These are phyloP conservation scores for Bocquillonia castaneifolia DNA, from an alignment of 441 rosid genomes.

Conservation along the genomic window DNA sequence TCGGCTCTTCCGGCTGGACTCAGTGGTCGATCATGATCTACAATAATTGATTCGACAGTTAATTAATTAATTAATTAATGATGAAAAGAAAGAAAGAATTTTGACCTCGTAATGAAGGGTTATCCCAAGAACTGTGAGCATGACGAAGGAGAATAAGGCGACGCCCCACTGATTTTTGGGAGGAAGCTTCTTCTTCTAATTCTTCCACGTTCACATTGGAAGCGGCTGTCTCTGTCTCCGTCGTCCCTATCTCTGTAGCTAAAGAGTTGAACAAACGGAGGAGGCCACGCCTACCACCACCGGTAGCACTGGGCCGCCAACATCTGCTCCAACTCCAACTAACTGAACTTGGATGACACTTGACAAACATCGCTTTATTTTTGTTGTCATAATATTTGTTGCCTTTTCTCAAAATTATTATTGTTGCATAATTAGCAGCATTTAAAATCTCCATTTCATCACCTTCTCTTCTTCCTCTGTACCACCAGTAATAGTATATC, in stretches of 20 bases:
- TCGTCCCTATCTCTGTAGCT: background rate
- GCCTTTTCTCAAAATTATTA: no score
- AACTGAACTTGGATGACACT: conserved; percentile 8
- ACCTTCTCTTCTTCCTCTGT: no score
- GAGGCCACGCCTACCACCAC: background rate
- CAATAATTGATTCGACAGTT: background rate
- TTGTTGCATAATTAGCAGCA: no score
- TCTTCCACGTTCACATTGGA: background rate
- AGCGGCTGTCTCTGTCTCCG: background rate
- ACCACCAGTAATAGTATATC: no score
- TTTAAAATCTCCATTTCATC: no score
- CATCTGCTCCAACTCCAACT: background rate
- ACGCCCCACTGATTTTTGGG: conserved; percentile 46
- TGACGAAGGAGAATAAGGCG: conserved; percentile 94
- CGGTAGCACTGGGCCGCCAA: background rate
- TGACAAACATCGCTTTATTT: no score
- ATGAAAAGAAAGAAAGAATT: background rate
- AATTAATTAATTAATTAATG: no score
- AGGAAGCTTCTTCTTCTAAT: conserved; percentile 9
- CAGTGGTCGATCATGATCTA: conserved; percentile 91
- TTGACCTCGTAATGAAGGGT: conserved; percentile 60
- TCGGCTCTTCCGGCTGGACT: conserved; percentile 58
- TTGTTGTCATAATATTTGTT: no score
- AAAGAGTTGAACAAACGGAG: background rate
- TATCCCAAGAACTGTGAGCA: conserved; percentile 81